Evolutionary conservation across 768 basidiomycete species (phyloP).

Genomic region (Pholiota molesta): DNA sequence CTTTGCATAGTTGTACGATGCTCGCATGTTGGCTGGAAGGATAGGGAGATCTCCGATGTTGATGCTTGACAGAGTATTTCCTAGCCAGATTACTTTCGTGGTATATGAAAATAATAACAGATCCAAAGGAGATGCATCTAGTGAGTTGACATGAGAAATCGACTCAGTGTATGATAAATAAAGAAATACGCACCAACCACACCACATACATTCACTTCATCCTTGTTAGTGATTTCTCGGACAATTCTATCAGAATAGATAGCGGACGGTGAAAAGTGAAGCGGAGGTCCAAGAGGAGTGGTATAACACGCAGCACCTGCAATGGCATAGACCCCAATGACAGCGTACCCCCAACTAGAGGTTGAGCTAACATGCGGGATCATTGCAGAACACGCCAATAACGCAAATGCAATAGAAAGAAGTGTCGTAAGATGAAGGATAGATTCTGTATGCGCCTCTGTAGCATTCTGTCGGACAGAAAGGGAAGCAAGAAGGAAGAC

Average conservation of each 20-base stretch:
- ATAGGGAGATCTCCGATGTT: conserved; percentile 90
- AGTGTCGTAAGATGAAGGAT: conserved; percentile 65
- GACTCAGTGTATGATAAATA: not conserved
- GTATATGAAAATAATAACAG: conserved; percentile 84
- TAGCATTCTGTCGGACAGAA: conserved; percentile 51
- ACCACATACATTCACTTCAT: conserved; percentile 77
- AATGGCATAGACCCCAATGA: conserved; percentile 52
- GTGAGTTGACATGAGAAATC: not conserved
- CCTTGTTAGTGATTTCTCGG: conserved; percentile 55
- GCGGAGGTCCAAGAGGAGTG: conserved; percentile 73
- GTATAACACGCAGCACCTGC: conserved; percentile 43
- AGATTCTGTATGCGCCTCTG: conserved; percentile 45
- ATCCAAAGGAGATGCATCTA: conserved; percentile 61
- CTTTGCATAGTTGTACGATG: conserved; percentile 56
- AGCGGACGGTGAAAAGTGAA: conserved; percentile 69
- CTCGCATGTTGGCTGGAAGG: conserved; percentile 72
- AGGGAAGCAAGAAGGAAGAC: conserved; percentile 51
- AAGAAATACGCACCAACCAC: conserved; percentile 41
- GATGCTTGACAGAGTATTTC: conserved; percentile 68
- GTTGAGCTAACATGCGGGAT: conserved; percentile 30
- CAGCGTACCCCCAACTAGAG: conserved; percentile 51
- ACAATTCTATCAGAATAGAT: conserved; percentile 79
- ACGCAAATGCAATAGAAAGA: conserved; percentile 44
- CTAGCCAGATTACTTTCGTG: conserved; percentile 85
- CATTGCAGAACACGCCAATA: conserved; percentile 45